phyloP scores from a whole-genome alignment of 805 yeast genomes.

The Maudiozyma saulgeensis region DNA sequence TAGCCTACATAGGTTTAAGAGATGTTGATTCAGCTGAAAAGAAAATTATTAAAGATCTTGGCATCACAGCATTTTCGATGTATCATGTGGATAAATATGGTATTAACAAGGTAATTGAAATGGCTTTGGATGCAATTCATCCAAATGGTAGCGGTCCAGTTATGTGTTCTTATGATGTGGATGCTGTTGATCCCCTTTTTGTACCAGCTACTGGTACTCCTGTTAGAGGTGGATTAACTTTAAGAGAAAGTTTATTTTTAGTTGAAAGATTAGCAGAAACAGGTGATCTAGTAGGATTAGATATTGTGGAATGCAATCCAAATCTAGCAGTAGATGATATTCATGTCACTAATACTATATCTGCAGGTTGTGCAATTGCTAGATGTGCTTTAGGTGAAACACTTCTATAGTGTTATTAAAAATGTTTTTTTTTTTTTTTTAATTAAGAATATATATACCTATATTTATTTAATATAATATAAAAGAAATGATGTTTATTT shows the following conservation, averaged over 20 bases:
- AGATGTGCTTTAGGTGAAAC: conserved; percentile 95
- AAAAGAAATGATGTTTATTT: too few relatives aligned
- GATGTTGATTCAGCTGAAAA: conserved; percentile 88
- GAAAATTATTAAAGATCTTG: conserved; percentile 55
- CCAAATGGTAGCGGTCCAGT: conserved; percentile 64
- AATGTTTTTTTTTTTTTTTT: not conserved
- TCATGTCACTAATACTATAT: conserved; percentile 74
- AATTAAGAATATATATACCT: not conserved
- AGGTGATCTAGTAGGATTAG: conserved; percentile 81
- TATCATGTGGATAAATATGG: conserved; percentile 93
- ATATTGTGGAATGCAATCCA: conserved; percentile 91
- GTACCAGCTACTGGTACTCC: conserved; percentile 98
- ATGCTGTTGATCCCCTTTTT: conserved; percentile 87
- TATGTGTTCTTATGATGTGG: conserved; percentile 90
- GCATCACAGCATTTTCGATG: conserved; percentile 85
- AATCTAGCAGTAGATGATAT: conserved; percentile 66
- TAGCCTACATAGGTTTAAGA: conserved; percentile 89
- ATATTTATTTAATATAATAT: too few relatives aligned
- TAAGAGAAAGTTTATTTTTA: conserved; percentile 87
- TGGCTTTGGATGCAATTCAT: conserved; percentile 75
- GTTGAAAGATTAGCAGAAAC: conserved; percentile 89
- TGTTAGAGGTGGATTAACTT: conserved; percentile 89
- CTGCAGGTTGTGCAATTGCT: conserved; percentile 83
- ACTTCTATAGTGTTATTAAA: conserved; percentile 25
- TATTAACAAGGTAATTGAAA: conserved; percentile 79